Conservation (phyloP, 192 early-diverging fungal species). For the Coemansia sp. region DNA sequence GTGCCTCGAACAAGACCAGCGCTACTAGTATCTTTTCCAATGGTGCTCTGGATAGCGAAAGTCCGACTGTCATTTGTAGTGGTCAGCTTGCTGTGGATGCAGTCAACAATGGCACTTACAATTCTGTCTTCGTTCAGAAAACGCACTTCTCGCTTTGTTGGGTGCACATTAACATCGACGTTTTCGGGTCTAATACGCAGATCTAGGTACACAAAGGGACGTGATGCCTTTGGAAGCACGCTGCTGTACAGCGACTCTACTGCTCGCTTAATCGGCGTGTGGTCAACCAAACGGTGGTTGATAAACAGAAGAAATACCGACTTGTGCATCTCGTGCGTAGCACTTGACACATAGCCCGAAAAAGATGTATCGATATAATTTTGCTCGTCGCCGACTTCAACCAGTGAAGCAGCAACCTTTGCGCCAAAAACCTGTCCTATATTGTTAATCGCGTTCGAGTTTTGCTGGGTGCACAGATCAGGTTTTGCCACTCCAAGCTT, state of each 20-base stretch:
- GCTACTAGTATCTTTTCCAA: not conserved
- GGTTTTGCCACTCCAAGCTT: slow-evolving; percentile 76
- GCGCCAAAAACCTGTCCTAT: slow-evolving; percentile 86
- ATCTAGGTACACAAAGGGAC: slow-evolving; percentile 88
- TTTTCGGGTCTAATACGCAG: slow-evolving; percentile 84
- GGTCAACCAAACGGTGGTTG: slow-evolving; percentile 81
- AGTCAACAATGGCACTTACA: slow-evolving; percentile 66
- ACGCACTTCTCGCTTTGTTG: slow-evolving; percentile 92
- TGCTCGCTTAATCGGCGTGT: slow-evolving; percentile 72
- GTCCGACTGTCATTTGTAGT: slow-evolving; percentile 71
- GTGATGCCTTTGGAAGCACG: slow-evolving; percentile 80
- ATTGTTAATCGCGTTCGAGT: slow-evolving; percentile 66
- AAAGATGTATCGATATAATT: slow-evolving; percentile 60
- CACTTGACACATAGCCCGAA: slow-evolving; percentile 84
- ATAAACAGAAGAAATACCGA: slow-evolving; percentile 90
- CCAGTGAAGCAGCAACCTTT: slow-evolving; percentile 73
- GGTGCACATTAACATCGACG: slow-evolving; percentile 98
- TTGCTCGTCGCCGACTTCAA: slow-evolving; percentile 61
- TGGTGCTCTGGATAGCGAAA: slow-evolving; percentile 64
- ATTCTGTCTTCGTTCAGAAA: slow-evolving; percentile 91
- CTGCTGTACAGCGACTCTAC: slow-evolving; percentile 80
- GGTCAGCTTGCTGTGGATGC: slow-evolving; percentile 67
- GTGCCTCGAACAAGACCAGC: not conserved
- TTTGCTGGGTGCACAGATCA: slow-evolving; percentile 73
- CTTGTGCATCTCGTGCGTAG: slow-evolving; percentile 86